Evolutionary conservation across 768 basidiomycete species (phyloP), one percentile per base, ranked within the genome.

Genomic region (Tricholoma bakamatsutake): DNA sequence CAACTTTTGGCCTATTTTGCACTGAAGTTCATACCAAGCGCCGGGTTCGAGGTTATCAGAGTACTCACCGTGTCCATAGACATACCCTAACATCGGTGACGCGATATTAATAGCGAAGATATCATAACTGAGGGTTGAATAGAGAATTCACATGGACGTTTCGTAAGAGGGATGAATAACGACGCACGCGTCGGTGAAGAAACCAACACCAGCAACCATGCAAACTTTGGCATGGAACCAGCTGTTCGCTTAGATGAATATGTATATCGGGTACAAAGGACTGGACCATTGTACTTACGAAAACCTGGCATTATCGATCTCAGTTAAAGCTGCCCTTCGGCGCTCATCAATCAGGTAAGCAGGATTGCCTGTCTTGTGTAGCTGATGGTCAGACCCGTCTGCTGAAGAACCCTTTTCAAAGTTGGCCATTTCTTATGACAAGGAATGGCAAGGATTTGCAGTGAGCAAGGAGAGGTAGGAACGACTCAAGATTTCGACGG

Each of bases 41-140:
- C 51, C 27, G 18, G 27, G 4, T 17, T 37, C 50, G 46, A 27
- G 28, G 53, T 30, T 40, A 35, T 3, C 42, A 53, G 15, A 47
- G 40, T 24, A 59, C 60, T 28, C 49, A 72, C 72, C 62, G 13
- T 67, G 53, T 45, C 83, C 82, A 52, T 94, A 94, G 55, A 93
- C 84, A 64, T 86, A 90, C 24, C 87, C 90, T 55, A 96, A 71
- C 90, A 95, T 94, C 0, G 76, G 76, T 0, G 88, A 82, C 0
- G 83, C 91, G 45, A 95, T 89, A 69, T 86, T 91, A 72, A 95
- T 95, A 6, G 90, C 88, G 64, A 94, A 97, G 57, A 95, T 86
- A 59, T 93, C 91, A 63, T 90, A 90, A 56, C 82, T 82, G 54
- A 15, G 8, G 30, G 27, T 34, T 28, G 21, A n/a, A n/a, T n/a